A percentile compares a stretch with the other conserved stretches of the same genome.
phyloP scores from a whole-genome alignment of 257 asterid genomes.

The Solanum chiquidenum region DNA sequence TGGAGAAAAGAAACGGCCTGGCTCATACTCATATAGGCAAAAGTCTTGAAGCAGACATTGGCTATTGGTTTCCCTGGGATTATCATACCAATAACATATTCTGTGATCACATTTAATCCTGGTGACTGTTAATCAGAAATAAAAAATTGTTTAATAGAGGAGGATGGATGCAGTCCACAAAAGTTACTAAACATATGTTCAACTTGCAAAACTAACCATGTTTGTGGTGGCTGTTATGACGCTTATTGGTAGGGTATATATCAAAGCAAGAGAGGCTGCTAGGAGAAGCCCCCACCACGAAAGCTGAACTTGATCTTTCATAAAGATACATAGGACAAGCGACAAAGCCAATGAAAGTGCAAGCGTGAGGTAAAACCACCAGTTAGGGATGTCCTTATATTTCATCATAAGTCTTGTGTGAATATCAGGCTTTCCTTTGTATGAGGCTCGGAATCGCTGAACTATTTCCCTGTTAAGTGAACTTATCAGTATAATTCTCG shows the following conservation, averaged over 20 bases:
- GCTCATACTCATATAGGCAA: conserved; percentile 64
- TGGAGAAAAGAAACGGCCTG: conserved; percentile 66
- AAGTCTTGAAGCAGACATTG: conserved; percentile 80
- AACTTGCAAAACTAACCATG: conserved; percentile 22
- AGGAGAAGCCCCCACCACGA: conserved; percentile 84
- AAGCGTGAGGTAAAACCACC: conserved; percentile 57
- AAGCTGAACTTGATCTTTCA: conserved; percentile 53
- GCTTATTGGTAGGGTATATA: conserved; percentile 64
- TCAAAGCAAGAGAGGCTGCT: conserved; percentile 25
- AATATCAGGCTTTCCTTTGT: conserved; percentile 38
- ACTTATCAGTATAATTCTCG: background rate
- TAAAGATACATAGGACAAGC: conserved; percentile 37
- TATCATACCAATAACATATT: conserved; percentile 45
- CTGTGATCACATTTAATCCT: conserved; percentile 67
- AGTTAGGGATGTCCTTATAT: conserved; percentile 52
- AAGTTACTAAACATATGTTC: background rate
- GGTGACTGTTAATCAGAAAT: conserved; percentile 27
- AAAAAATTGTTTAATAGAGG: background rate
- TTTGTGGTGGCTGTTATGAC: conserved; percentile 76
- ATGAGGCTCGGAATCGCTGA: conserved; percentile 14
- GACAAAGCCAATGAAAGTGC: conserved; percentile 32
- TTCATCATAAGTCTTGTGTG: conserved; percentile 65
- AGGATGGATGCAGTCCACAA: background rate
- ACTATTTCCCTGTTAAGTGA: conserved; percentile 35
- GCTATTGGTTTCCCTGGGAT: conserved; percentile 75